phyloP scores from a whole-genome alignment of 495 filamentous ascomycete genomes.

The Trichodelitschia bisporula region DNA sequence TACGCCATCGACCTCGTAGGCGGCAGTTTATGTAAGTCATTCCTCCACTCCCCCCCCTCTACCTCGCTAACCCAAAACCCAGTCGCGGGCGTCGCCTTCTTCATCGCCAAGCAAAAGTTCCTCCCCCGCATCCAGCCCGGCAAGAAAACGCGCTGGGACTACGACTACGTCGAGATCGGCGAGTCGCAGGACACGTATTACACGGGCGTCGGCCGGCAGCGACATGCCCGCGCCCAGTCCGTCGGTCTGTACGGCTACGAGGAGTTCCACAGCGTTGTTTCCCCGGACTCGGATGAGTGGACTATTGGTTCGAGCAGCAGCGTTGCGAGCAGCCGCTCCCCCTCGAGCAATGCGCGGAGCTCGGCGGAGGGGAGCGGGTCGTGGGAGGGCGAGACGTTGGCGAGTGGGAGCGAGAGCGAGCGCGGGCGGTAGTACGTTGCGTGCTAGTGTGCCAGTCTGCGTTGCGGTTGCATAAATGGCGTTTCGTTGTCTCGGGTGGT shows the following conservation, averaged over 20 bases:
- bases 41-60: neutral
- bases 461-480: no score
- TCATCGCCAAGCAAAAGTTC: conserved; percentile 53
- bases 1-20: conserved; percentile 84
- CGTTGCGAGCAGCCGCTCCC: conserved; percentile 10
- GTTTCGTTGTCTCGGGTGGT: no score
- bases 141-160: conserved; percentile 81
- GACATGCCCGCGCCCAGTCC: no score
- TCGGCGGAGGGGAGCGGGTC: conserved; percentile 30
- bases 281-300: conserved; percentile 41
- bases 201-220: no score
- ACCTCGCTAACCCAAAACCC: conserved; percentile 2
- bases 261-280: conserved; percentile 19
- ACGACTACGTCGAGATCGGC: conserved; percentile 76
- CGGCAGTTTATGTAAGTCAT: conserved; percentile 37
- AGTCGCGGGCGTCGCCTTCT: conserved; percentile 58
- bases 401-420: conserved; percentile 3
- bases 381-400: conserved; percentile 38
- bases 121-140: conserved; percentile 56
- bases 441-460: no score
- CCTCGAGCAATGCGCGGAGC: conserved; percentile 20
- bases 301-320: conserved; percentile 33
- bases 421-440: neutral
- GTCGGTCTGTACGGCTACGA: conserved; percentile 28
- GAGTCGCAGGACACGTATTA: conserved; percentile 26